phyloP scores from a whole-genome alignment of 2,329 filamentous ascomycete genomes.

The Fusarium brevicatenulatum region DNA sequence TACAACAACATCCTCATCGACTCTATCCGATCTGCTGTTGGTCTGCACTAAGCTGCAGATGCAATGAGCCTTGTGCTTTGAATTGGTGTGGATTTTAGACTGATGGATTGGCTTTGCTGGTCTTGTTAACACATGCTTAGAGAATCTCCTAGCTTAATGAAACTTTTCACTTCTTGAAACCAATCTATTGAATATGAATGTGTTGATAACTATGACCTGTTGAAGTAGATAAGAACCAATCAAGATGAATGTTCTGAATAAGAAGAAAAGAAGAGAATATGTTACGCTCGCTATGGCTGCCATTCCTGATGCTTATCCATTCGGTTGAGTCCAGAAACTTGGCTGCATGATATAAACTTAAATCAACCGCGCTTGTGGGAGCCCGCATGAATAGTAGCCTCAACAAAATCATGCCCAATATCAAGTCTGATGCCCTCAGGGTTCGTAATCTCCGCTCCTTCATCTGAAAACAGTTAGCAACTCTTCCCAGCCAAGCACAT shows the following conservation, averaged over 20 bases:
- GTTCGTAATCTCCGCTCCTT: background rate
- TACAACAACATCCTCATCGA: conserved; percentile 37
- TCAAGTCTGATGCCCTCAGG: conserved; percentile 1
- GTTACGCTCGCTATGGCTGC: fast-evolving
- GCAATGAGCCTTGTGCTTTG: background rate
- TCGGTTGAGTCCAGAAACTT: fast-evolving
- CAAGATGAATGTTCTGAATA: fast-evolving
- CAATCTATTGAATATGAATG: background rate
- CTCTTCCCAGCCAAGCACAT: background rate
- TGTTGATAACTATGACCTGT: fast-evolving
- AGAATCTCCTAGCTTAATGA: background rate
- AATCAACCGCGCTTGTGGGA: background rate
- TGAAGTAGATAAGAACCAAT: fast-evolving
- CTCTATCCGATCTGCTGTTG: conserved; percentile 24
- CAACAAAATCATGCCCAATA: conserved; percentile 7
- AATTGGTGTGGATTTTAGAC: background rate
- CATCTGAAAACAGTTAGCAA: background rate
- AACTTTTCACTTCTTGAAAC: background rate
- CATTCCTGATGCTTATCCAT: fast-evolving
- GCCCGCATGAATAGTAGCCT: background rate
- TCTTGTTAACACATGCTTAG: background rate
- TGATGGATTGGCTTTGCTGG: background rate
- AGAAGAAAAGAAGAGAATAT: background rate
- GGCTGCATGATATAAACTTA: fast-evolving
- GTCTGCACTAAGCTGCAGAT: background rate